Evolutionary conservation across 2,329 filamentous ascomycete species (phyloP).

Genomic region (Aspergillus bombycis): DNA sequence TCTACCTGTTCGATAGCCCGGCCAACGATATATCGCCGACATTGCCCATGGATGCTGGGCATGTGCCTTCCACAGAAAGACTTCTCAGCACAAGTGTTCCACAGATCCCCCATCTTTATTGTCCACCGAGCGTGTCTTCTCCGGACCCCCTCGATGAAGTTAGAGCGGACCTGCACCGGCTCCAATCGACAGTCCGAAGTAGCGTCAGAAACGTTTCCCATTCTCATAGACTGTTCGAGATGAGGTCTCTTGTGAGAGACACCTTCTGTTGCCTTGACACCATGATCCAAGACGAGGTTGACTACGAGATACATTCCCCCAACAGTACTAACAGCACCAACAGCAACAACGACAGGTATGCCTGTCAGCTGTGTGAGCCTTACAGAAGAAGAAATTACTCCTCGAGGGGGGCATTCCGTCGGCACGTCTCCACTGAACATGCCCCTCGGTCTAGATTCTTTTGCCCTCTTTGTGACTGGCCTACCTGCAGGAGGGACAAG

Average conservation of each 20-base stretch:
- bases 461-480: constrained; percentile 12
- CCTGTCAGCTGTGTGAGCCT: constrained; percentile 9
- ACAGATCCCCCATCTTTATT: background rate
- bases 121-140: background rate
- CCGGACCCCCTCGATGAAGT: background rate
- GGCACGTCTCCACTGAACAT: constrained; percentile 17
- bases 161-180: background rate
- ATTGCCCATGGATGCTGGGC: background rate
- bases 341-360: background rate
- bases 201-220: background rate
- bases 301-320: background rate
- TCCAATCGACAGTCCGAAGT: background rate
- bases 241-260: background rate
- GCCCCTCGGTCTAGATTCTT: background rate
- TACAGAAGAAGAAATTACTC: background rate
- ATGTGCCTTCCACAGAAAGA: background rate
- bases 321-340: background rate
- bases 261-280: background rate
- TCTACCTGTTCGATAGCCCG: background rate
- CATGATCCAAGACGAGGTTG: constrained; percentile 10
- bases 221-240: background rate
- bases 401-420: constrained; percentile 12
- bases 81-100: background rate
- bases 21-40: background rate
- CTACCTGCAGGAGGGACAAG: constrained; percentile 15